Base-by-base conservation (phyloP, 352 stramenopile genomes). In the Phytophthora pinifolia region DNA sequence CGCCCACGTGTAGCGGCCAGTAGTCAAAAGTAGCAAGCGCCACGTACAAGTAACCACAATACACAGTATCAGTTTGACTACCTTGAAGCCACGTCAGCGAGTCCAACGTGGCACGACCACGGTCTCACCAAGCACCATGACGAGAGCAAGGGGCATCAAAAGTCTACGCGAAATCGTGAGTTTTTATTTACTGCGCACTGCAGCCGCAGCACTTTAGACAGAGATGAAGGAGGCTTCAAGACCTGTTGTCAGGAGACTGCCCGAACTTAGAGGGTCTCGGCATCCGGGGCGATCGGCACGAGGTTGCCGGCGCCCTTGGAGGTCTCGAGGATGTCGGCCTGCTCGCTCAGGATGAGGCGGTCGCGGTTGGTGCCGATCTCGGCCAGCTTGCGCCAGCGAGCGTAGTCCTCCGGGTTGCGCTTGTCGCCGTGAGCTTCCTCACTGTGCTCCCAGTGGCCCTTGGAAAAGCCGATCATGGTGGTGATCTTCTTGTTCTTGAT, bases 371-470 rank as follows among this genome's bases (percentile, higher is more conserved):
- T 82, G 57, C 72, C 72, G 39, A 62, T 17, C 29, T 82, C 72
- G 22, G 69, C 72, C 29, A 82, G 56, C 65, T 76, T 77, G 50
- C 72, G 62, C 72, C 72, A 82, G 57, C 69, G 72, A 29, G 69
- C 72, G 30, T 71, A 83, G 54, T 78, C 70, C 48, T 69, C 66
- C 20, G 73, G 67, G 65, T 83, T 76, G 61, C 73, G 73, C 73
- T 83, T 80, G 67, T 83, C 73, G 46, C 73, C 73, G 58, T 79
- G 72, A 17, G 72, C 72, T 0, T 71, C 66, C 35, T 64, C 46
- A n/a, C 43, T 18, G 63, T 83, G 39, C 54, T 83, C 73, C 73
- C 73, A 78, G 54, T 83, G 73, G 59, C 73, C 73, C 48, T 83
- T 79, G 30, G 70, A 83, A 54, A 83, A 83, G 27, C 49, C 73